These are phyloP conservation scores for Magnusiomyces paraingens DNA, from an alignment of 1,139 yeast genomes.

Conservation along the genomic window DNA sequence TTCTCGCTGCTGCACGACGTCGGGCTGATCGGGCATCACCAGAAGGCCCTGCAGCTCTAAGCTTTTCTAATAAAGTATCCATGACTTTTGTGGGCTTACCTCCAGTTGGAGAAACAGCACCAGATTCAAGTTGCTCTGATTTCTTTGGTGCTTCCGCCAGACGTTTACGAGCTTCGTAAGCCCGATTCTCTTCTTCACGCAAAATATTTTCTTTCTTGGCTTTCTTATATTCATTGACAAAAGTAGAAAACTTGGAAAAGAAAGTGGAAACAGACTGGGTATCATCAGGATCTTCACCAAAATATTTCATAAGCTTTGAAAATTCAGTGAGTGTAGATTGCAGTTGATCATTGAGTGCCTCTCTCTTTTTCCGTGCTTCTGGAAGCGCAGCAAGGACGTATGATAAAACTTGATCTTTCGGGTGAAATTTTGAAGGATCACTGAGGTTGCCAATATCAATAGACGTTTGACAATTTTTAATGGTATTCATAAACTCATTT, in stretches of 20 bases:
- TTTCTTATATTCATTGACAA: conserved; percentile 65
- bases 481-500: conserved; percentile 48
- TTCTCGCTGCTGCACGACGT: conserved; percentile 69
- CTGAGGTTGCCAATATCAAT: conserved; percentile 69
- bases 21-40: conserved; percentile 78
- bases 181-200: conserved; percentile 71
- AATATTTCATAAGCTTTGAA: conserved; percentile 60
- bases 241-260: conserved; percentile 65
- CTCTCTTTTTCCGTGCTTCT: conserved; percentile 57
- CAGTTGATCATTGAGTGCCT: conserved; percentile 50
- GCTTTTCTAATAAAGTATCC: conserved; percentile 65
- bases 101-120: conserved; percentile 21
- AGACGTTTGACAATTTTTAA: conserved; percentile 51
- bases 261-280: conserved; percentile 56
- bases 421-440: conserved; percentile 61
- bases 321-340: conserved; percentile 49
- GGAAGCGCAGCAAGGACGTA: conserved; percentile 48
- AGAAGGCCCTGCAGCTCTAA: conserved; percentile 65
- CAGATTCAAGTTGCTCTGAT: conserved; percentile 26
- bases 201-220: conserved; percentile 71
- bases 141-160: conserved; percentile 44
- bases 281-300: conserved; percentile 75
- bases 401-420: conserved; percentile 59
- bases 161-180: conserved; percentile 68
- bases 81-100: conserved; percentile 40